These are phyloP conservation scores for Pulicaria dysenterica DNA, from an alignment of 129 eudicot species.

Conservation along the genomic window DNA sequence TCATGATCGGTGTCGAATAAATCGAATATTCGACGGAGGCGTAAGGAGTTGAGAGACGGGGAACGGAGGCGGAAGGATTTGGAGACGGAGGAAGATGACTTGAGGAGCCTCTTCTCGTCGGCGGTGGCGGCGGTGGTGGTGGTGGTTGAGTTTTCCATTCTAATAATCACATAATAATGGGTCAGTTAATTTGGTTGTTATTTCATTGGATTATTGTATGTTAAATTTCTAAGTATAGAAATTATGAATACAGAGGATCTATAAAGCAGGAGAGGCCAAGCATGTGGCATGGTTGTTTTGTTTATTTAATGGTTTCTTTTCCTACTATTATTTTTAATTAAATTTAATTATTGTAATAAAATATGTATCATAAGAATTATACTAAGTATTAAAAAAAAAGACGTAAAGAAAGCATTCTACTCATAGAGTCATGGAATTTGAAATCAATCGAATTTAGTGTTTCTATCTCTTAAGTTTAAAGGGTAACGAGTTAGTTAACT, in stretches of 20 bases:
- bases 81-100: conserved; percentile 29
- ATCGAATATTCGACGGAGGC: conserved; percentile 81
- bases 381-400: too few species aligned
- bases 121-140: neutral
- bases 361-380: too few species aligned
- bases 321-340: too few species aligned
- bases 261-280: conserved; percentile 29
- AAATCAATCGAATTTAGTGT: too few species aligned
- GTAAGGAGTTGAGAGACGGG: conserved; percentile 70
- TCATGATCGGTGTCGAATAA: conserved; percentile 69
- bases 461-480: too few species aligned
- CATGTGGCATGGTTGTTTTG: too few species aligned
- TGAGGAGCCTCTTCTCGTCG: conserved; percentile 26
- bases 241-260: conserved; percentile 22
- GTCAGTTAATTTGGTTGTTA: neutral
- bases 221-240: conserved; percentile 29
- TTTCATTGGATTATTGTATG: conserved; percentile 20
- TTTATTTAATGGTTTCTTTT: too few species aligned
- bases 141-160: conserved; percentile 19
- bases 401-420: too few species aligned
- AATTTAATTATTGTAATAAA: too few species aligned
- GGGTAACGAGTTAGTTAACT: too few species aligned
- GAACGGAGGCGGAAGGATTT: conserved; percentile 57
- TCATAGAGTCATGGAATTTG: too few species aligned
- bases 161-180: neutral